Evolutionary conservation across 148 eudicot species (phyloP), one percentile per base, ranked within the genome.

Genomic region (Euryodendron excelsum): DNA sequence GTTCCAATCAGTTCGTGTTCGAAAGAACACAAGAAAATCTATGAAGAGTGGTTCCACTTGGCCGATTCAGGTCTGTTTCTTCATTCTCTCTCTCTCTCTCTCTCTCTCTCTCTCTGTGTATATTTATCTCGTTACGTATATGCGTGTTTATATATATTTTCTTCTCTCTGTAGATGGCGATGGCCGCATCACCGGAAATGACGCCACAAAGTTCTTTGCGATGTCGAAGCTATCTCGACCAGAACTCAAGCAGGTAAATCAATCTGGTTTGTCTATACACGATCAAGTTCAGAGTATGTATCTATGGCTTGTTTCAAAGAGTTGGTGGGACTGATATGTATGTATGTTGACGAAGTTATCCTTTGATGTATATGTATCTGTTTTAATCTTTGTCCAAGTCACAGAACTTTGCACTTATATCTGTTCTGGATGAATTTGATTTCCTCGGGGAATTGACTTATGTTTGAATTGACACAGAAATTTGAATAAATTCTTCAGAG

Each of bases 151-250:
- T 74, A 37, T 18, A 1, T 53, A 8, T 72, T 44, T 47, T 5
- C 9, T 66, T 70, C 3, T 53, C 10, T 64, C 11, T 78, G 50
- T 68, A 94, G 98, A 94, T 86, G 87, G 91, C 37, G 95, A 94
- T 83, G 98, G 97, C 20, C 91, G 95, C 18, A 63, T 94, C 25
- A 88, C 89, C 18, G 93, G 97, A 69, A 92, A 88, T 77, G 97
- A 94, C 36, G 91, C 97, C 0, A 92, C 88, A 0, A 88, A 85
- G 75, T 94, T 94, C 79, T 89, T 94, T 48, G 66, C 90, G 1
- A 80, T 90, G 87, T 92, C 98, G 1, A 86, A 82, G 37, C 65
- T 94, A 52, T 89, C 97, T 9, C 89, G 89, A 66, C 83, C 90
- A 67, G 88, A 92, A 67, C 97, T 94, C 53, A 94, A 94, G 78